A percentile compares a stretch with the other conserved stretches of the same genome.
Conservation (phyloP, 768 basidiomycete species). For the Russula emetica region DNA sequence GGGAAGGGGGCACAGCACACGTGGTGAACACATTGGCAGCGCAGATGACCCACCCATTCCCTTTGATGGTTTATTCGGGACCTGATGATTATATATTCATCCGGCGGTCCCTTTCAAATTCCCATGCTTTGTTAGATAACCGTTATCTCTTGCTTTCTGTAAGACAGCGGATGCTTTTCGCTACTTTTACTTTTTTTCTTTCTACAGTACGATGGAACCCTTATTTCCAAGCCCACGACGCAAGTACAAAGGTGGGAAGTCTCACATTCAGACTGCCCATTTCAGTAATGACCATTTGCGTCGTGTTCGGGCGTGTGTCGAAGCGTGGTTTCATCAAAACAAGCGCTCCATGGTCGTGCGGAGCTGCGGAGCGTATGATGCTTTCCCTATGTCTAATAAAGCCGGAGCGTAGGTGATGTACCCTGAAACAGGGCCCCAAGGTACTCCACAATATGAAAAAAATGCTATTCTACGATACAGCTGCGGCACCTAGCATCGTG, state of each 20-base stretch:
- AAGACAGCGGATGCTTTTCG: background rate
- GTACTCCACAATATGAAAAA: background rate
- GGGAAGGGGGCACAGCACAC: background rate
- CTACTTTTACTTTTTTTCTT: background rate
- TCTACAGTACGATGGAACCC: background rate
- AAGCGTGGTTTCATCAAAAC: background rate
- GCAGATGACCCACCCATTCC: background rate
- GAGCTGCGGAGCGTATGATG: background rate
- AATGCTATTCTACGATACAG: background rate
- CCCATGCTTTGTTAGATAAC: background rate
- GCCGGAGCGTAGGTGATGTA: background rate
- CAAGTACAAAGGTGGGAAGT: background rate
- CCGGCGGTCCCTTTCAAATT: background rate
- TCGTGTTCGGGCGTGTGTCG: background rate
- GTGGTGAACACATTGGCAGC: background rate
- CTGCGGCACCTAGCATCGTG: background rate
- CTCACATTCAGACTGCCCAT: background rate
- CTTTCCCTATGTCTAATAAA: background rate
- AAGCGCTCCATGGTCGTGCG: background rate
- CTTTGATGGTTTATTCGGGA: background rate
- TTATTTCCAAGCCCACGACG: background rate
- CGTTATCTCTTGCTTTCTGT: no score
- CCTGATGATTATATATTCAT: background rate
- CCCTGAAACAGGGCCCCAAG: background rate
- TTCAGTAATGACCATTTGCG: background rate